Percentiles rank a stretch among this genome's conserved stretches.
Conservation (phyloP, 352 stramenopile genomes). For the Achlya hypogyna region DNA sequence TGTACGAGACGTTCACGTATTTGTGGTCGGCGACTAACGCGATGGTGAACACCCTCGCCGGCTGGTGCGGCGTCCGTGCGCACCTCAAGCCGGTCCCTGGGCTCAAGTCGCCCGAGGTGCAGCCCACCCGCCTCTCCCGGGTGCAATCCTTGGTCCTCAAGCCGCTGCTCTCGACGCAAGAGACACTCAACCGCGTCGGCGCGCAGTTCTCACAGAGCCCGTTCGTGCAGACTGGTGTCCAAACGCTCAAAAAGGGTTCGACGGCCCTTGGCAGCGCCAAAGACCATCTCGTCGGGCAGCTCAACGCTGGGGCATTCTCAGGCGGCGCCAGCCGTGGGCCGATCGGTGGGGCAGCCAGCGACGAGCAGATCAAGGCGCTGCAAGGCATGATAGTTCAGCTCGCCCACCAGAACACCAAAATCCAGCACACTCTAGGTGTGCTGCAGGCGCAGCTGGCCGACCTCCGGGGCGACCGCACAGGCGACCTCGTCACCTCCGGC, state of each 20-base stretch:
- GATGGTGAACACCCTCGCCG: background rate
- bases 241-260: conserved; percentile 12
- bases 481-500: conserved; percentile 14
- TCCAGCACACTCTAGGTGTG: conserved; percentile 40
- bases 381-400: conserved; percentile 51
- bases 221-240: background rate
- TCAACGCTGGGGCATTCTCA: too few species aligned
- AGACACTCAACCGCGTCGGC: background rate
- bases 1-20: background rate
- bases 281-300: conserved; percentile 22
- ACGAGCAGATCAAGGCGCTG: conserved; percentile 29
- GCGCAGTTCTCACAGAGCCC: background rate
- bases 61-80: background rate
- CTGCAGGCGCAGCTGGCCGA: conserved; percentile 23
- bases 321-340: background rate
- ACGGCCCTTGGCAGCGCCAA: conserved; percentile 14
- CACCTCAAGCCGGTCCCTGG: background rate
- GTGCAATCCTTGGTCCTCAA: background rate
- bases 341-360: conserved; percentile 1
- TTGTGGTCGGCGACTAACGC: background rate
- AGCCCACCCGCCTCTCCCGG: background rate
- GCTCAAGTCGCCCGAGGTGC: background rate
- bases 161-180: conserved; percentile 4
- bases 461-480: background rate
- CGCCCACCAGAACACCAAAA: conserved; percentile 41